These are phyloP conservation scores for Meira nashicola DNA, from an alignment of 1,284 basidiomycete species.

Conservation along the genomic window DNA sequence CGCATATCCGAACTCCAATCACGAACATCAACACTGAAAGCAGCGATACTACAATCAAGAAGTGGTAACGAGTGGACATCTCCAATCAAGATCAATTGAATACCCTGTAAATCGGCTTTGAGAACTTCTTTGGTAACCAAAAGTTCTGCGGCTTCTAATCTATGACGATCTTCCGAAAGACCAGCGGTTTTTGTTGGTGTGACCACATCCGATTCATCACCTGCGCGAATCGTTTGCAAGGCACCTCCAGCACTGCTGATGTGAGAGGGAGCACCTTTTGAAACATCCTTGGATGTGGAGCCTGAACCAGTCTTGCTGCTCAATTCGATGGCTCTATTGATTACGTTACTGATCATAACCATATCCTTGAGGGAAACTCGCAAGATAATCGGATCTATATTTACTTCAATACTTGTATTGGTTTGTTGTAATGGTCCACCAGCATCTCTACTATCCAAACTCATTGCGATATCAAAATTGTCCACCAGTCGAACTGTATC, in stretches of 20 bases:
- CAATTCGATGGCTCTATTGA: constrained; percentile 74
- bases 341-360: constrained; percentile 78
- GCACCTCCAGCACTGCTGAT: background rate
- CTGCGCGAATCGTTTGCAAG: background rate
- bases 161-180: background rate
- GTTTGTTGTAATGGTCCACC: constrained; percentile 51
- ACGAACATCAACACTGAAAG: constrained; percentile 75
- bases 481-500: constrained; percentile 90
- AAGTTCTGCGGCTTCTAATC: constrained; percentile 34
- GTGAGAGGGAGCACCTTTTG: background rate
- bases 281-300: too few species aligned
- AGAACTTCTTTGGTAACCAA: constrained; percentile 48
- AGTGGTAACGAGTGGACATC: constrained; percentile 93
- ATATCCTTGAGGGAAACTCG: constrained; percentile 91
- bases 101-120: constrained; percentile 58
- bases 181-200: background rate
- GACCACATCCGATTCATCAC: background rate
- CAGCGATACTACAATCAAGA: constrained; percentile 78
- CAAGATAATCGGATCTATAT: constrained; percentile 74
- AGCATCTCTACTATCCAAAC: constrained; percentile 77
- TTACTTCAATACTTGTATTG: constrained; percentile 71
- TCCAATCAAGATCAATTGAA: constrained; percentile 88
- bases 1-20: constrained; percentile 88
- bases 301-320: background rate
- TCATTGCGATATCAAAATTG: constrained; percentile 81